These are phyloP conservation scores for Microbotryomycetes sp. DNA, from an alignment of 1,284 basidiomycete genomes.

Conservation along the genomic window DNA sequence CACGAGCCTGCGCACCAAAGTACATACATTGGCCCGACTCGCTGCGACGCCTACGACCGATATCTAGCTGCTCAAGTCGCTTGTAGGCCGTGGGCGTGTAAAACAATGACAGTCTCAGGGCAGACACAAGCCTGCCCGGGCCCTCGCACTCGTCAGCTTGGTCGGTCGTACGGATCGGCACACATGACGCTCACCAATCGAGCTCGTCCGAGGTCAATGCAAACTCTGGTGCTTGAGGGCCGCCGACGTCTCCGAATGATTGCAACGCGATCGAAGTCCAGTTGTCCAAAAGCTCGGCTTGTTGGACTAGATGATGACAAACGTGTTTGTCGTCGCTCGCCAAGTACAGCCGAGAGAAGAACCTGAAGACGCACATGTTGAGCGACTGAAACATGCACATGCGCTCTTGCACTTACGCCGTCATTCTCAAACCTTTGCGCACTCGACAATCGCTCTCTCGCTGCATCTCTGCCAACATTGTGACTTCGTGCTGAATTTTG, in stretches of 20 bases:
- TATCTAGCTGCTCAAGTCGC: conserved; percentile 1
- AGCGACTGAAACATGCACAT: background rate
- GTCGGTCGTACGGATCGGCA: too few relatives aligned
- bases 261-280: conserved; percentile 14
- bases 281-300: conserved; percentile 7
- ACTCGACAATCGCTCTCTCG: conserved; percentile 18
- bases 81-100: conserved; percentile 8
- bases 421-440: conserved; percentile 22
- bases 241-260: conserved; percentile 10
- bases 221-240: conserved; percentile 16
- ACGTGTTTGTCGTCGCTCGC: conserved; percentile 25
- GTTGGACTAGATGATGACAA: conserved; percentile 20
- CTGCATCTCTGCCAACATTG: conserved; percentile 7
- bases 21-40: background rate
- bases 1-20: background rate
- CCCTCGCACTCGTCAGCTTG: background rate
- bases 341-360: conserved; percentile 11
- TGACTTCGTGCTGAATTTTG: conserved; percentile 3
- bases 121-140: conserved; percentile 14
- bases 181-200: conserved; percentile 16
- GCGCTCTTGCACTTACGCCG: conserved; percentile 10
- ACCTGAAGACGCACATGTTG: background rate
- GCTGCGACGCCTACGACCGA: background rate
- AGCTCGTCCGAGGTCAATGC: conserved; percentile 18
- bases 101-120: conserved; percentile 17